These are phyloP conservation scores for Phytophthora podocarpi DNA, from an alignment of 352 stramenopile genomes.

Conservation along the genomic window DNA sequence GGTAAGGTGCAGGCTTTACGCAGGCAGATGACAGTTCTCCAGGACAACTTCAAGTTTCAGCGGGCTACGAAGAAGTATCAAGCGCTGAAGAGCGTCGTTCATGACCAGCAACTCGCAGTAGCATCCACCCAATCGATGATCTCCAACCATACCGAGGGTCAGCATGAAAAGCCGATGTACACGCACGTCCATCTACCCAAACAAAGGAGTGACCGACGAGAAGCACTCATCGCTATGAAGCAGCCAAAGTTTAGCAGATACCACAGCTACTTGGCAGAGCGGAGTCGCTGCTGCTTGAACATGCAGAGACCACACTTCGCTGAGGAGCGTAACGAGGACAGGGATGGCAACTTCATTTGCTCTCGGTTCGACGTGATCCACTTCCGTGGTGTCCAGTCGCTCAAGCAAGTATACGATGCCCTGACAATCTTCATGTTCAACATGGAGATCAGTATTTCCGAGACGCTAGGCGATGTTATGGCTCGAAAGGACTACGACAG, in stretches of 20 bases:
- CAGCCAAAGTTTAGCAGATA: slow-evolving; percentile 23
- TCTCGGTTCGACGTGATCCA: slow-evolving; percentile 35
- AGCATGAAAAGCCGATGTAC: slow-evolving; percentile 13
- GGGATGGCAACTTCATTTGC: slow-evolving; percentile 25
- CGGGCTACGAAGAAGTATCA: slow-evolving; percentile 3
- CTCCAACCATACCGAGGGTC: background rate
- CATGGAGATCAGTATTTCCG: slow-evolving; percentile 55
- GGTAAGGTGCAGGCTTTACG: slow-evolving; percentile 4
- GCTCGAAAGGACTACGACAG: slow-evolving; percentile 44
- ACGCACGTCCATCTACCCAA: slow-evolving; percentile 20
- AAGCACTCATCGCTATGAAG: slow-evolving; percentile 36
- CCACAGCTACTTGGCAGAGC: slow-evolving; percentile 37
- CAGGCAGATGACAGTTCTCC: slow-evolving; percentile 6
- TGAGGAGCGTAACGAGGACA: slow-evolving; percentile 15
- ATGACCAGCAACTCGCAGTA: slow-evolving; percentile 5
- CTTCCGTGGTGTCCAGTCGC: slow-evolving; percentile 37
- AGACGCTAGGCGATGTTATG: slow-evolving; percentile 43
- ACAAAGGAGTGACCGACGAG: slow-evolving; percentile 24
- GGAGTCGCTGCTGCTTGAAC: slow-evolving; percentile 34
- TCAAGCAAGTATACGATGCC: slow-evolving; percentile 50
- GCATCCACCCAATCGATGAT: slow-evolving; percentile 1
- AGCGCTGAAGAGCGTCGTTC: background rate
- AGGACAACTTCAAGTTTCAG: slow-evolving; percentile 1
- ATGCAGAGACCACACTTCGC: slow-evolving; percentile 31
- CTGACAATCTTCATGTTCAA: slow-evolving; percentile 41